Percentiles rank a stretch among this genome's conserved stretches.
These are phyloP conservation scores for Colletotrichum tamarilloi DNA, from an alignment of 2,329 filamentous ascomycete species.

Conservation along the genomic window DNA sequence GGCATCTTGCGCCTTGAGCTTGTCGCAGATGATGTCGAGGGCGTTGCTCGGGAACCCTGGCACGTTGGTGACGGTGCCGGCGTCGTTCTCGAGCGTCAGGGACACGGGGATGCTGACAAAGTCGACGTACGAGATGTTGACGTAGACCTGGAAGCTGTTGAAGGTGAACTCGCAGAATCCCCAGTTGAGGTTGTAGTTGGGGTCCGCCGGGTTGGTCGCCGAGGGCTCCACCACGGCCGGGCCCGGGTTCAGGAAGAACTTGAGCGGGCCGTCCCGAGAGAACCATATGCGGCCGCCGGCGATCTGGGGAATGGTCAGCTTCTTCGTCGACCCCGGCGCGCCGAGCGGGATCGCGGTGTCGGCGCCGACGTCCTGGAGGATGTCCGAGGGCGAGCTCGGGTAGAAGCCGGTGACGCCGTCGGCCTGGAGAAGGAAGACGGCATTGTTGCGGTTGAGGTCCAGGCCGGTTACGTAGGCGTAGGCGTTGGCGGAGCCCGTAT, in stretches of 20 bases:
- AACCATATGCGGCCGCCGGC: conserved; percentile 81
- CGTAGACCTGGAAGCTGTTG: conserved; percentile 70
- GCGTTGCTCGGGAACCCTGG: conserved; percentile 60
- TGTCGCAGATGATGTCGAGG: conserved; percentile 56
- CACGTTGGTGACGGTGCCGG: conserved; percentile 57
- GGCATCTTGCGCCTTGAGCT: conserved; percentile 57
- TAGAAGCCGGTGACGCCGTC: conserved; percentile 76
- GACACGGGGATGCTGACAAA: conserved; percentile 76
- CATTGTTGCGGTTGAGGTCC: conserved; percentile 68
- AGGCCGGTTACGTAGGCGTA: conserved; percentile 79
- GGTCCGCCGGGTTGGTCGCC: conserved; percentile 72
- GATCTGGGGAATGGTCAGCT: conserved; percentile 75
- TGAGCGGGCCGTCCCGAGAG: conserved; percentile 68
- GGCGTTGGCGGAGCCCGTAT: conserved; percentile 67
- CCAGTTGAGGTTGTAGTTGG: conserved; percentile 72
- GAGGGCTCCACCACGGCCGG: conserved; percentile 81
- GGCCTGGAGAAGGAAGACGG: conserved; percentile 70
- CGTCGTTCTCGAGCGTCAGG: conserved; percentile 61
- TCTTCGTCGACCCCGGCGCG: conserved; percentile 66
- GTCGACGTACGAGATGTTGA: conserved; percentile 80
- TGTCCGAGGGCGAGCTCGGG: conserved; percentile 66
- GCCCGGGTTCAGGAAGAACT: conserved; percentile 77
- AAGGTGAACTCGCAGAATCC: conserved; percentile 78
- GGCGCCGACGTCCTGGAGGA: conserved; percentile 61
- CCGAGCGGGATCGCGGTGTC: conserved; percentile 75